A percentile compares a stretch with the other conserved stretches of the same genome.
phyloP scores from a whole-genome alignment of 208 protist species.

The Acanthamoeba rhysodes region DNA sequence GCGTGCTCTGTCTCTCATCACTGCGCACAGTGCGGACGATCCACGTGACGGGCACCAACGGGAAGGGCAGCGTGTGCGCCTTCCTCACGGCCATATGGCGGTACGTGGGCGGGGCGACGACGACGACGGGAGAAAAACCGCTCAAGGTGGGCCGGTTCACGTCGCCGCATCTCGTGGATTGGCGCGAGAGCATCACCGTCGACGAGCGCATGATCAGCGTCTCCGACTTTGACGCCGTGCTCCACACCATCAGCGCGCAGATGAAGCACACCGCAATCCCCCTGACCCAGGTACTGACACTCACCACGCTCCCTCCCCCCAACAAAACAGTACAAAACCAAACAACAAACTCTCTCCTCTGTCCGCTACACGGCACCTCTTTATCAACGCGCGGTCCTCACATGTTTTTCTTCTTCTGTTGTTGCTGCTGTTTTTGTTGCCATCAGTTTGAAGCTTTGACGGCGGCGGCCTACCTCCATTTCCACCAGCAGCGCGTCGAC shows the following conservation, averaged over 20 bases:
- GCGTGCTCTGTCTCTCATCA: too few species aligned
- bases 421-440: background rate
- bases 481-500: constrained; percentile 1
- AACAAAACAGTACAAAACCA: too few species aligned
- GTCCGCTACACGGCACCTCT: too few species aligned
- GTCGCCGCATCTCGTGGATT: constrained; percentile 47
- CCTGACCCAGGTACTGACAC: background rate
- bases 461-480: constrained; percentile 1
- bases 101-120: background rate
- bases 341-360: too few species aligned
- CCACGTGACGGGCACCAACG: constrained; percentile 35
- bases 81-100: constrained; percentile 22
- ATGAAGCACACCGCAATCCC: background rate
- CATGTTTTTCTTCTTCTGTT: too few species aligned
- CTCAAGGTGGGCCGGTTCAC: constrained; percentile 35
- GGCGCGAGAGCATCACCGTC: constrained; percentile 25
- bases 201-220: background rate
- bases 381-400: too few species aligned
- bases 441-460: constrained; percentile 44
- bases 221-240: background rate
- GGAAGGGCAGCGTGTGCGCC: constrained; percentile 59
- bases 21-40: background rate
- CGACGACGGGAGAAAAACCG: too few species aligned
- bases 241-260: background rate
- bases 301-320: too few species aligned